Evolutionary conservation across 2,329 filamentous ascomycete genomes (phyloP).

Genomic region (Raffaelea arxii): DNA sequence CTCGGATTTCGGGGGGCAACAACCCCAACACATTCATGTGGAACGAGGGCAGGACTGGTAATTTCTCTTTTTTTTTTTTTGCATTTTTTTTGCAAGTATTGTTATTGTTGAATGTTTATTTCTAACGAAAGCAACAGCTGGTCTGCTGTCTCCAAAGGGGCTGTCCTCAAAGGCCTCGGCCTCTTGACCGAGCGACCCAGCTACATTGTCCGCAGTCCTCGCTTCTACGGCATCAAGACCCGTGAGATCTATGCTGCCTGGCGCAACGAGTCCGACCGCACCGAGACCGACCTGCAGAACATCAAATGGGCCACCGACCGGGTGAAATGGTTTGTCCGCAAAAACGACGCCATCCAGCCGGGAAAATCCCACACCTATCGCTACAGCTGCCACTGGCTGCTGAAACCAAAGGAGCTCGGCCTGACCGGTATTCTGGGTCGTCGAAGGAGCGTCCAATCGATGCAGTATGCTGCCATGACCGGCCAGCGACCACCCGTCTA

Average conservation of each 20-base stretch:
- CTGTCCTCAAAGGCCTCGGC: slow-evolving; percentile 17
- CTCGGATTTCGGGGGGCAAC: slow-evolving; percentile 9
- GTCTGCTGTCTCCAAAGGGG: slow-evolving; percentile 17
- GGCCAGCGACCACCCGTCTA: slow-evolving; percentile 1
- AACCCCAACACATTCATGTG: slow-evolving; percentile 11
- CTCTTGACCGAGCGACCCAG: slow-evolving; percentile 15
- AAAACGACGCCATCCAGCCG: slow-evolving; percentile 15
- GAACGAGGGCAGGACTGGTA: slow-evolving; percentile 14
- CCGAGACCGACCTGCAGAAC: slow-evolving; percentile 12
- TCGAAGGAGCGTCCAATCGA: slow-evolving; percentile 2
- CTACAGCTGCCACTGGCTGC: slow-evolving; percentile 15
- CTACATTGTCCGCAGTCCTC: slow-evolving; percentile 10
- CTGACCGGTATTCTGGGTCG: neutral
- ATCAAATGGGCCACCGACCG: slow-evolving; percentile 16
- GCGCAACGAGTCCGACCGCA: slow-evolving; percentile 8
- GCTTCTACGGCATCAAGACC: slow-evolving; percentile 15
- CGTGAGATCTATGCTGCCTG: slow-evolving; percentile 11
- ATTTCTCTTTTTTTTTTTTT: neutral
- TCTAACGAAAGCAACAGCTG: slow-evolving; percentile 7
- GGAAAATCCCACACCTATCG: slow-evolving; percentile 9
- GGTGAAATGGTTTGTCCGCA: slow-evolving; percentile 16
- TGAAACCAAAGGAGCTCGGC: slow-evolving; percentile 10
- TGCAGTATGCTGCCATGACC: neutral
- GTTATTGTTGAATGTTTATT: too few species aligned
- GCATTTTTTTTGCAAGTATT: neutral